These are phyloP conservation scores for Quercus gilva DNA, from an alignment of 306 rosid species.

Conservation along the genomic window DNA sequence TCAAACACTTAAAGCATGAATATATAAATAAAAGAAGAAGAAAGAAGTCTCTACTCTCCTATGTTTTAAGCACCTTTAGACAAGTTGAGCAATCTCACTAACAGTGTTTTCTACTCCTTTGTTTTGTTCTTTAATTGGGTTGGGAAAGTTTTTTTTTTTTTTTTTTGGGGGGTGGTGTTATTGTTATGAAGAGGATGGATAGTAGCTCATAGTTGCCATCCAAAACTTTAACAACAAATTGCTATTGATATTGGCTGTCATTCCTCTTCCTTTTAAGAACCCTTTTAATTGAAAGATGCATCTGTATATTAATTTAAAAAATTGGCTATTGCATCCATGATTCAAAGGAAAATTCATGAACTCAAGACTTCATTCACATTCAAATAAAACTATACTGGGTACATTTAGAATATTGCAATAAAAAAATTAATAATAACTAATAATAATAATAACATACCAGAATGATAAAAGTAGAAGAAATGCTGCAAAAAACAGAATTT, in stretches of 20 bases:
- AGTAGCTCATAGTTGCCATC: background rate
- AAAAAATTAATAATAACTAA: conserved; percentile 13
- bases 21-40: background rate
- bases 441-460: conserved; percentile 58
- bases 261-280: background rate
- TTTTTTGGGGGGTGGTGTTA: no score
- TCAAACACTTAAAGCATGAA: background rate
- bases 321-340: background rate
- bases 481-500: conserved; percentile 81
- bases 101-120: background rate
- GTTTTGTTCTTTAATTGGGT: background rate
- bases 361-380: conserved; percentile 1
- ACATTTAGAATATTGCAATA: conserved; percentile 18
- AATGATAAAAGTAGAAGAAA: conserved; percentile 96
- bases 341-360: background rate
- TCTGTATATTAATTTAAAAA: background rate
- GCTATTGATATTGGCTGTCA: background rate
- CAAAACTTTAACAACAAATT: background rate
- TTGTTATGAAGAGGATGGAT: background rate
- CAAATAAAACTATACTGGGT: background rate
- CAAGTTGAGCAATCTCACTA: background rate
- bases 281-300: background rate
- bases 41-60: background rate
- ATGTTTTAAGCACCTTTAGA: background rate
- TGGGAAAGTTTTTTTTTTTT: background rate